Base-by-base conservation (phyloP, 352 stramenopile species). In the Globisporangium viniferum region DNA sequence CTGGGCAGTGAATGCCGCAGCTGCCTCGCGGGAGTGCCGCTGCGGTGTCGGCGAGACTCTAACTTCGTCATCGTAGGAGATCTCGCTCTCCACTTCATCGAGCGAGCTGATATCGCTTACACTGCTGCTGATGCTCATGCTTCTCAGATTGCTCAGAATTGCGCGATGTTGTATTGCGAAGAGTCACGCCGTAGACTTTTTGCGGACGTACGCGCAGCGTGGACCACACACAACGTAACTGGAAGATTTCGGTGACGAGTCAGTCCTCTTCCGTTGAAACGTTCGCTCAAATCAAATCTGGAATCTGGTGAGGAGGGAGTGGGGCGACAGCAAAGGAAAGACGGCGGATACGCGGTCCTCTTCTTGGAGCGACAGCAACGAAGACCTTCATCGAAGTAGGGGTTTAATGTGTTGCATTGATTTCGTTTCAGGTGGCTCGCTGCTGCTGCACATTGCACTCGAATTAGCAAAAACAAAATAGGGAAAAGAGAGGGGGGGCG, bases 41-140 rank as follows among this genome's bases (percentile, higher is more conserved):
- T 44, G 59, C 9, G 29, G 29, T 24, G 35, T n/a, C 10, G 65
- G 65, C 20, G 66, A 59, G 6, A 71, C 49, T 20, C 41, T 62
- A 18, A n/a, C 36, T 22, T 57, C 66, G 20, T 36, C 48, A 46
- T 61, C 66, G 22, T 9, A 51, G 18, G 66, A 70, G 12, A n/a
- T 4, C 12, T 66, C 57, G 36, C 65, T 66, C 31, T 60, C 65
- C 7, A 57, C 36, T 46, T 66, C 58, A 15, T 39, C 66, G n/a
- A 71, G 57, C 10, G 66, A 71, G 29, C 59, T 71, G 48, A 62
- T 18, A 14, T 65, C 53, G 49, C 49, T 59, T 3, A 57, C 18
- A 49, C 36, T 41, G 58, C 57, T 65, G 35, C 33, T 31, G 10
- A 46, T 15, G 48, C 49, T 66, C 48, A 44, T 62, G 24, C 14